Conservation (phyloP, 257 asterid species). For the Leonotis leonurus region DNA sequence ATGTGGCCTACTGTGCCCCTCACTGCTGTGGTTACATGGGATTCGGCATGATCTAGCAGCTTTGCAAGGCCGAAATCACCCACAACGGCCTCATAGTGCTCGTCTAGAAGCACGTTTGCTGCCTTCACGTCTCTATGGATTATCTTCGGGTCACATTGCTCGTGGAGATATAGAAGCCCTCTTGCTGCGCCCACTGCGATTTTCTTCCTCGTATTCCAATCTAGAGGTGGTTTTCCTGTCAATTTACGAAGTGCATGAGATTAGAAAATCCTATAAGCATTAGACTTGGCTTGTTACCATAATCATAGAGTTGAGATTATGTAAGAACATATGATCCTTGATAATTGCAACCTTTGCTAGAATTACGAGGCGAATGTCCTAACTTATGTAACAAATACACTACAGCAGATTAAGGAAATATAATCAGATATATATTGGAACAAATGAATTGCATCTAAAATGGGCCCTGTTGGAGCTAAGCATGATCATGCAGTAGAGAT, state of each 20-base stretch:
- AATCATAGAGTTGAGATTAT: not conserved
- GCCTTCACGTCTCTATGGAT: slow-evolving; percentile 98
- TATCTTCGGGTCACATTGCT: slow-evolving; percentile 97
- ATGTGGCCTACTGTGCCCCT: slow-evolving; percentile 98
- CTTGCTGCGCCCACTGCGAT: slow-evolving; percentile 89
- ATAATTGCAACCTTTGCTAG: no score
- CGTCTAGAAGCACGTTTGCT: slow-evolving; percentile 81
- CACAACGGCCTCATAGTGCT: slow-evolving; percentile 72
- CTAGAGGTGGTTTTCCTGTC: slow-evolving; percentile 67
- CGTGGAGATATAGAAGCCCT: slow-evolving; percentile 85
- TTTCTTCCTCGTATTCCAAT: slow-evolving; percentile 80
- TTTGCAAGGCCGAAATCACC: slow-evolving; percentile 98
- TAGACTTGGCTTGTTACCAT: not conserved
- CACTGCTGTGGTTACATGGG: slow-evolving; percentile 96
- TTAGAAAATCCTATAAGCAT: not conserved
- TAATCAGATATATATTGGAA: no score
- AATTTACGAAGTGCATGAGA: not conserved
- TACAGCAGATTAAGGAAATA: no score
- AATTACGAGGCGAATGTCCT: no score
- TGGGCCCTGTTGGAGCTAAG: no score
- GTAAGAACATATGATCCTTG: no score
- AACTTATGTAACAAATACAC: no score
- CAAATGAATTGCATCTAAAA: no score
- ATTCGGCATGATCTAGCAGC: slow-evolving; percentile 83
- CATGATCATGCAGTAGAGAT: no score